A percentile compares a stretch with the other conserved stretches of the same genome.
phyloP scores from a whole-genome alignment of 1,284 basidiomycete genomes.

The Lentinus polychrous region DNA sequence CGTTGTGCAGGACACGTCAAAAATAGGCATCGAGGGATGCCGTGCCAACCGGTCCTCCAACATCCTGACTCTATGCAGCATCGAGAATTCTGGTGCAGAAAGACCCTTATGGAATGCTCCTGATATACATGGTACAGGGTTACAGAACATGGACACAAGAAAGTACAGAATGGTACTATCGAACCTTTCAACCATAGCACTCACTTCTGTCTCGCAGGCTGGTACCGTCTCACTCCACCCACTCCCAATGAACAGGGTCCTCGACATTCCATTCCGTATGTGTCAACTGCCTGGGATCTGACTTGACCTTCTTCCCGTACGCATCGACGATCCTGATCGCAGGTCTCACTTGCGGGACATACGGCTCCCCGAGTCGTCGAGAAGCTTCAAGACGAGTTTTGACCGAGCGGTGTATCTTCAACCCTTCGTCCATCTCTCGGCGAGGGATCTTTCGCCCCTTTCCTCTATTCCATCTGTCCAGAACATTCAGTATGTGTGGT shows the following conservation, averaged over 20 bases:
- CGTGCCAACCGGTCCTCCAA: too few relatives aligned
- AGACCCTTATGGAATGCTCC: too few relatives aligned
- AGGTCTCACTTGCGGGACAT: conserved; percentile 10
- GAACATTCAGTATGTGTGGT: not conserved
- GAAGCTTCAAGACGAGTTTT: conserved; percentile 10
- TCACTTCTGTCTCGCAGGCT: not conserved
- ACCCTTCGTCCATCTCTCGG: conserved; percentile 7
- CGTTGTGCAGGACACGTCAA: too few relatives aligned
- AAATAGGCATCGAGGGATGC: too few relatives aligned
- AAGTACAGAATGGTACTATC: too few relatives aligned
- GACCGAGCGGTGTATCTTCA: conserved; percentile 11
- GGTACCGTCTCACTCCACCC: conserved; percentile 8
- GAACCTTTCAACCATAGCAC: too few relatives aligned
- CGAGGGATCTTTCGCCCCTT: conserved; percentile 7
- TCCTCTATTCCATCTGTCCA: conserved; percentile 9
- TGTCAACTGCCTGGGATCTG: not conserved
- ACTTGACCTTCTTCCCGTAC: conserved; percentile 5
- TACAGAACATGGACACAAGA: too few relatives aligned
- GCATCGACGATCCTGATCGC: not conserved
- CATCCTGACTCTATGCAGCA: too few relatives aligned
- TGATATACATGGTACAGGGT: too few relatives aligned
- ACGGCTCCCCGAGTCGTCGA: not conserved
- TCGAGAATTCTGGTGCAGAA: too few relatives aligned
- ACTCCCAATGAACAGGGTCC: conserved; percentile 6
- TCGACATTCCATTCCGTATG: conserved; percentile 9